phyloP scores from a whole-genome alignment of 2,329 filamentous ascomycete genomes.

The Pseudovirgaria hyperparasitica region DNA sequence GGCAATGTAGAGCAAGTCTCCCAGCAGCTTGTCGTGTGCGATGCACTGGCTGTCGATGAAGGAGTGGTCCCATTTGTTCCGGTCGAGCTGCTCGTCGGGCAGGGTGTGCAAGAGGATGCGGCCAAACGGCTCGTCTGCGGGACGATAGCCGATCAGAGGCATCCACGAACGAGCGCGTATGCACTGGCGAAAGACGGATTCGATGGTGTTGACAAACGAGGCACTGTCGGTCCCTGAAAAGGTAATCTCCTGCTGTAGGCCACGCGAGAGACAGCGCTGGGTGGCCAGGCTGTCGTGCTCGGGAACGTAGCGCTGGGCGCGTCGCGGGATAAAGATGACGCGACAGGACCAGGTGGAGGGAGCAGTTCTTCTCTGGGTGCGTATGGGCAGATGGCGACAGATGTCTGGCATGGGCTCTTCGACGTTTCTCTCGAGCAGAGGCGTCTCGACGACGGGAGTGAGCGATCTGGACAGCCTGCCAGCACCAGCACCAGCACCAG shows the following conservation, averaged over 20 bases:
- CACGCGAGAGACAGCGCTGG: constrained; percentile 23
- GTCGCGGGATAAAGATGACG: constrained; percentile 25
- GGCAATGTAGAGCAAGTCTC: constrained; percentile 27
- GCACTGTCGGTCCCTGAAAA: constrained; percentile 23
- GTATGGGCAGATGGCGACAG: constrained; percentile 22
- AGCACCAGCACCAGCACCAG: neutral
- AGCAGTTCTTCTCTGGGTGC: constrained; percentile 22
- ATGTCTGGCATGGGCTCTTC: constrained; percentile 9
- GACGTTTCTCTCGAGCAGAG: too few species aligned
- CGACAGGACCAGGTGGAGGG: constrained; percentile 23
- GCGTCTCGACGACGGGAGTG: constrained; percentile 2
- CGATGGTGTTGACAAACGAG: constrained; percentile 22
- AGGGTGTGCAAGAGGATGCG: constrained; percentile 25
- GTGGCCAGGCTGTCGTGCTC: constrained; percentile 26
- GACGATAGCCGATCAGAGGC: constrained; percentile 25
- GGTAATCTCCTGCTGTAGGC: constrained; percentile 24
- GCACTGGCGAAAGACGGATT: constrained; percentile 22
- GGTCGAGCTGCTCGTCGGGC: constrained; percentile 18
- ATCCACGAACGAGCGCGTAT: constrained; percentile 27
- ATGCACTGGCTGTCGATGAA: constrained; percentile 29
- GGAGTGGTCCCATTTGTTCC: constrained; percentile 25
- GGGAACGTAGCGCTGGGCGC: constrained; percentile 23
- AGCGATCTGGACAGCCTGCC: neutral
- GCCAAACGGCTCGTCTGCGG: constrained; percentile 23
- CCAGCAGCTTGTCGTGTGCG: constrained; percentile 28